phyloP scores from a whole-genome alignment of 2,329 filamentous ascomycete genomes.

The Ascochyta rabiei region DNA sequence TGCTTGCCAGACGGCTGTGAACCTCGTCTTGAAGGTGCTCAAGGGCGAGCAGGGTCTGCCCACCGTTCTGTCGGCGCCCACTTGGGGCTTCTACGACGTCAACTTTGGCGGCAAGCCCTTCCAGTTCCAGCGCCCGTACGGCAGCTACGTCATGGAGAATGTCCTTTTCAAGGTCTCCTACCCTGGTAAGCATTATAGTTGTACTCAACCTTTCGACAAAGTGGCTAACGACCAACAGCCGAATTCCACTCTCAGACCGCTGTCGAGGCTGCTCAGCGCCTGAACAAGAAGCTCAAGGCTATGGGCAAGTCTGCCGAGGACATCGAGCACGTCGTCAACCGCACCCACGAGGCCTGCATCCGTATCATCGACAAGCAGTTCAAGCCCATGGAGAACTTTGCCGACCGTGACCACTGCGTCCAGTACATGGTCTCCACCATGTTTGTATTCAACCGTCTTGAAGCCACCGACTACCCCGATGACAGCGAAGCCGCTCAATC shows the following conservation, averaged over 20 bases:
- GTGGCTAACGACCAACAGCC: slow-evolving; percentile 54
- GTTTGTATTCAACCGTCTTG: slow-evolving; percentile 92
- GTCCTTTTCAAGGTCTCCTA: slow-evolving; percentile 99
- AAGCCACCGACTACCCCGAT: slow-evolving; percentile 92
- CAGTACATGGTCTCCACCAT: slow-evolving; percentile 98
- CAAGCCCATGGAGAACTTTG: slow-evolving; percentile 99
- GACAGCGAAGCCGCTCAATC: slow-evolving; percentile 91
- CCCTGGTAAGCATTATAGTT: slow-evolving; percentile 67
- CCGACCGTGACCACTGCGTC: slow-evolving; percentile 98
- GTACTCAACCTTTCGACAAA: background rate
- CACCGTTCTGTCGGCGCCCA: slow-evolving; percentile 88
- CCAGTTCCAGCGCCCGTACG: slow-evolving; percentile 93
- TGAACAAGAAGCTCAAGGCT: slow-evolving; percentile 80
- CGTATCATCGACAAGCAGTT: slow-evolving; percentile 99
- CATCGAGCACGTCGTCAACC: slow-evolving; percentile 87
- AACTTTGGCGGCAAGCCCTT: slow-evolving; percentile 92
- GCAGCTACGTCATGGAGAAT: slow-evolving; percentile 99
- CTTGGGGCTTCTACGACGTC: slow-evolving; percentile 99
- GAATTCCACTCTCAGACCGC: slow-evolving; percentile 99
- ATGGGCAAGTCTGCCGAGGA: slow-evolving; percentile 91
- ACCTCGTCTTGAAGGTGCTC: slow-evolving; percentile 86
- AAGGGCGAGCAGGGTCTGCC: slow-evolving; percentile 90
- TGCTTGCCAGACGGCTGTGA: slow-evolving; percentile 93
- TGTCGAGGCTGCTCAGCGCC: slow-evolving; percentile 89
- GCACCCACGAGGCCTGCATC: slow-evolving; percentile 97